Evolutionary conservation across 2,329 filamentous ascomycete genomes (phyloP).

Genomic region (Aspergillus pseudoterreus): DNA sequence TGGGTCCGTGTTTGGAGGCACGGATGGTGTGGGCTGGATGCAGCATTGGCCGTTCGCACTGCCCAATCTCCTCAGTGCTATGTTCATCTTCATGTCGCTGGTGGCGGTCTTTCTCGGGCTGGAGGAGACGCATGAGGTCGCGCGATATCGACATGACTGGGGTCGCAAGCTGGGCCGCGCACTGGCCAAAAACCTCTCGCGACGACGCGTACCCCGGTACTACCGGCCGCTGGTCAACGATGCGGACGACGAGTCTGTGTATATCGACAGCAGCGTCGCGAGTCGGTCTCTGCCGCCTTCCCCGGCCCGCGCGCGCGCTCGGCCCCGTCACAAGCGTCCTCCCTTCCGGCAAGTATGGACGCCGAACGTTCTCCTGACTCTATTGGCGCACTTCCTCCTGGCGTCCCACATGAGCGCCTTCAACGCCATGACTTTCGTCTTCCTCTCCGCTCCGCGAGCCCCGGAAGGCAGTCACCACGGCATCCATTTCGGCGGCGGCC

Average conservation of each 20-base stretch:
- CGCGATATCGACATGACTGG: constrained; percentile 39
- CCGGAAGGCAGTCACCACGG: constrained; percentile 37
- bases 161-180: constrained; percentile 37
- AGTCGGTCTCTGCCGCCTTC: constrained; percentile 25
- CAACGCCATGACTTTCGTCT: constrained; percentile 72
- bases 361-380: constrained; percentile 51
- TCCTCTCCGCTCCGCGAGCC: constrained; percentile 68
- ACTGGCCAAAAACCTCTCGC: constrained; percentile 26
- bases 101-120: constrained; percentile 59
- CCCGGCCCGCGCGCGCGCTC: constrained; percentile 20
- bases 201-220: constrained; percentile 20
- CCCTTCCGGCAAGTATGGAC: constrained; percentile 52
- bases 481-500: constrained; percentile 66
- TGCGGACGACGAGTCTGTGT: constrained; percentile 28
- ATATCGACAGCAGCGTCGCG: constrained; percentile 26
- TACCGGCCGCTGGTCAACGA: constrained; percentile 34
- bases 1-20: constrained; percentile 53
- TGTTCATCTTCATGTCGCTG: constrained; percentile 56
- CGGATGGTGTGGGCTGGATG: constrained; percentile 61
- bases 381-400: constrained; percentile 64
- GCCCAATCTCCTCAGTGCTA: constrained; percentile 64
- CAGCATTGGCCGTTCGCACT: constrained; percentile 64
- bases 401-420: constrained; percentile 73
- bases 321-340: constrained; percentile 39
- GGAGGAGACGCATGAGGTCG: constrained; percentile 53